phyloP scores from a whole-genome alignment of 177 flowering plant genomes.

The Telopea speciosissima region DNA sequence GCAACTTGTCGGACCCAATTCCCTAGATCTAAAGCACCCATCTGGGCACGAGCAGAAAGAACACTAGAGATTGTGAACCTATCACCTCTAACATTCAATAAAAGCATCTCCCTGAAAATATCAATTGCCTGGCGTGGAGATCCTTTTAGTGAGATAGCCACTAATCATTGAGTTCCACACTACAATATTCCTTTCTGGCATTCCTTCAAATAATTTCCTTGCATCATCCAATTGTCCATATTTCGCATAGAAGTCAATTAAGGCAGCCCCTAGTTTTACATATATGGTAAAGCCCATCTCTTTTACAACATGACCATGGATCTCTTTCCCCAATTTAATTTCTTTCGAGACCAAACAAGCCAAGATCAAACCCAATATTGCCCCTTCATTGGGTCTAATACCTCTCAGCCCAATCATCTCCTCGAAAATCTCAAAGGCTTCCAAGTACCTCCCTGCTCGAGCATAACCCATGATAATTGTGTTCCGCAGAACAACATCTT shows the following conservation, averaged over 20 bases:
- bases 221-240: conserved; percentile 10
- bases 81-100: not conserved
- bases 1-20: conserved; percentile 6
- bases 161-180: conserved; percentile 4
- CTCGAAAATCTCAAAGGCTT: conserved; percentile 8
- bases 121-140: not conserved
- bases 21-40: conserved; percentile 8
- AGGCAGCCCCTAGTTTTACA: conserved; percentile 6
- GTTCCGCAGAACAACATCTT: conserved; percentile 15
- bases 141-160: conserved; percentile 6
- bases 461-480: conserved; percentile 13
- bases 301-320: conserved; percentile 10
- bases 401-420: conserved; percentile 6
- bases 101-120: conserved; percentile 3
- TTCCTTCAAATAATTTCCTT: conserved; percentile 2
- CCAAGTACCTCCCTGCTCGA: not conserved
- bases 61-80: conserved; percentile 5
- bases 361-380: conserved; percentile 8
- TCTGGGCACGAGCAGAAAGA: conserved; percentile 6
- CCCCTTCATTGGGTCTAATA: conserved; percentile 13
- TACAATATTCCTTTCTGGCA: conserved; percentile 1
- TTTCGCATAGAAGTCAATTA: conserved; percentile 13
- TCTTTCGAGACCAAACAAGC: conserved; percentile 6
- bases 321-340: conserved; percentile 4
- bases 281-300: not conserved